Base-by-base conservation (phyloP, 2,329 filamentous ascomycete genomes). In the Helotiales sp. region DNA sequence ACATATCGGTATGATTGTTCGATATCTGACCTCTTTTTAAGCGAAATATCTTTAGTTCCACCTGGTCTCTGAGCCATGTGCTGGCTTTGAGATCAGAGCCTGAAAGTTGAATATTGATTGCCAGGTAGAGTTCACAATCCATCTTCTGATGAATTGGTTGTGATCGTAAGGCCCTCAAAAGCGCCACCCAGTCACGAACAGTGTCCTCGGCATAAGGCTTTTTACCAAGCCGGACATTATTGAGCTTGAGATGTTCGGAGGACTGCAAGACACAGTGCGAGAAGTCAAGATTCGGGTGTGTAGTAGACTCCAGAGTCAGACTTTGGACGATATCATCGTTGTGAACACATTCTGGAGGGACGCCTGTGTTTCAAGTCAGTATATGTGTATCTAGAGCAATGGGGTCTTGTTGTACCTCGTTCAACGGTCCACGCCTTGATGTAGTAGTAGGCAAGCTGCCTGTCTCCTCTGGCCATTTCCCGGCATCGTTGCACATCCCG, bases 361-460 rank as follows among this genome's bases (percentile, higher is more conserved):
- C n/a, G n/a, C n/a, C n/a, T n/a, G n/a, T n/a, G n/a, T n/a, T n/a
- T n/a, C n/a, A n/a, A n/a, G n/a, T n/a, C n/a, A n/a, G n/a, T n/a
- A n/a, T n/a, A n/a, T n/a, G n/a, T n/a, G n/a, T n/a, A n/a, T n/a
- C n/a, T n/a, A n/a, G n/a, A n/a, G n/a, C n/a, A n/a, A n/a, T n/a
- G n/a, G n/a, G 15, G n/a, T 15, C 22, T 31, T 30, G 10, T 22
- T 27, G 29, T 47, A 59, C 54, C 58, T 19, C 36, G 34, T 17
- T 51, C 5, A 8, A 54, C 53, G 34, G 54, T 49, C 59, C 57
- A 62, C 13, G 55, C 59, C 30, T 57, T 31, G 17, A 58, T 49
- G 25, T 53, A 58, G 49, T 58, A 34, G 27, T 59, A 60, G 17
- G 34, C 29, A 15, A 42, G 12, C n/a, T n/a, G 22, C 40, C 22